phyloP scores from a whole-genome alignment of 768 basidiomycete species.

The Lentinula raphanica region DNA sequence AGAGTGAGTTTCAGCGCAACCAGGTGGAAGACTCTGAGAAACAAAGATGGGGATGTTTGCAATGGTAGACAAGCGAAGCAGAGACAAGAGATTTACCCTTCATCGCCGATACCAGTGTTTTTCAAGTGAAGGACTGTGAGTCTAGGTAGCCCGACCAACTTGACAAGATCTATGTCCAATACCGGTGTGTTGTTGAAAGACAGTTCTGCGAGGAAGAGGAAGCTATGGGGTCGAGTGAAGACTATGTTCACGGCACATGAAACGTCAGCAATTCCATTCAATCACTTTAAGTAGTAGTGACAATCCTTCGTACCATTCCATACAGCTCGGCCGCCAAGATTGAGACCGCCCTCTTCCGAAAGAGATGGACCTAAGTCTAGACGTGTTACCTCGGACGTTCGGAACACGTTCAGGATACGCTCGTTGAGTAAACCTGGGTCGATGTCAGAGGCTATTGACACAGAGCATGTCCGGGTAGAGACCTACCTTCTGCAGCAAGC shows the following conservation, averaged over 20 bases:
- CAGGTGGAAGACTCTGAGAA: conserved; percentile 51
- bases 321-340: conserved; percentile 38
- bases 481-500: conserved; percentile 19
- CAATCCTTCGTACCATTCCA: conserved; percentile 32
- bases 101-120: conserved; percentile 54
- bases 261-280: background rate
- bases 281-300: background rate
- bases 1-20: conserved; percentile 51
- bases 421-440: conserved; percentile 43
- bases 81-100: conserved; percentile 39
- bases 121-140: conserved; percentile 43
- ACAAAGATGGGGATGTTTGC: too few relatives aligned
- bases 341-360: conserved; percentile 43
- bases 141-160: conserved; percentile 50
- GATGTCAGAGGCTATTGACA: background rate
- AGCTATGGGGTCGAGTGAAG: conserved; percentile 47
- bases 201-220: conserved; percentile 44
- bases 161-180: conserved; percentile 41
- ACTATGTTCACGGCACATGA: conserved; percentile 24
- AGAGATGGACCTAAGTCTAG: conserved; percentile 45
- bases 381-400: conserved; percentile 37
- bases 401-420: conserved; percentile 38
- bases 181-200: conserved; percentile 42
- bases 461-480: conserved; percentile 21
- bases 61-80: background rate